Percentiles rank a stretch among this genome's conserved stretches.
These are phyloP conservation scores for Ascochyta rabiei DNA, from an alignment of 2,329 filamentous ascomycete species.

Conservation along the genomic window DNA sequence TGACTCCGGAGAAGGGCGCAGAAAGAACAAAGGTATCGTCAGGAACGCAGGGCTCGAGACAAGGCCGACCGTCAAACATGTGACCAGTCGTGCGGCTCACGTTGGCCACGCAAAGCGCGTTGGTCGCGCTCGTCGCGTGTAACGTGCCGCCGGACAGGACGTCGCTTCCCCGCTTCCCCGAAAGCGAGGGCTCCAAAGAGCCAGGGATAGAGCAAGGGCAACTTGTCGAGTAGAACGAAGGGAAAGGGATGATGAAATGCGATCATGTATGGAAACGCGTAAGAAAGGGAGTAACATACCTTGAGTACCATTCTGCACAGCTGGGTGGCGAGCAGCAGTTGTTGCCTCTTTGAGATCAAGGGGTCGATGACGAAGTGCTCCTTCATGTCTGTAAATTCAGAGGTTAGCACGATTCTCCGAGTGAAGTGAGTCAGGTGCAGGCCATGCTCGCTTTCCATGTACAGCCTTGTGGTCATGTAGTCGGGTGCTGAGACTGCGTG, in stretches of 20 bases:
- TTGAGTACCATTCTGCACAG: constrained; percentile 81
- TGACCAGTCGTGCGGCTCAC: constrained; percentile 11
- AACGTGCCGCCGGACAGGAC: constrained; percentile 21
- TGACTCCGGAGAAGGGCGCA: constrained; percentile 9
- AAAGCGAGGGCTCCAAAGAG: constrained; percentile 10
- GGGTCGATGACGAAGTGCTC: constrained; percentile 98
- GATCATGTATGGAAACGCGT: constrained; percentile 27
- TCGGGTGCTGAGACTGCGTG: constrained; percentile 2
- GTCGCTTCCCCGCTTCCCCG: constrained; percentile 31
- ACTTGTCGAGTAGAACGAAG: constrained; percentile 16
- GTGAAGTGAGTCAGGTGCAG: not conserved
- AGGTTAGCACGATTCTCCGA: constrained; percentile 32
- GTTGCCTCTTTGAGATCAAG: constrained; percentile 96
- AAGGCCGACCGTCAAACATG: constrained; percentile 1
- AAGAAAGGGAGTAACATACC: constrained; percentile 54
- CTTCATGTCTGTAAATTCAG: constrained; percentile 75
- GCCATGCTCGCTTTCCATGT: constrained; percentile 3
- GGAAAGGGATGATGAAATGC: constrained; percentile 18
- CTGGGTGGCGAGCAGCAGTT: constrained; percentile 94
- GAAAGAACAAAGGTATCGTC: not conserved
- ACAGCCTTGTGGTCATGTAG: constrained; percentile 3
- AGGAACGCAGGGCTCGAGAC: not conserved
- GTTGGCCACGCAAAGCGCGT: constrained; percentile 20
- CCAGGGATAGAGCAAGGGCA: constrained; percentile 18
- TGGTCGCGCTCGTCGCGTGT: constrained; percentile 23